These are phyloP conservation scores for Sarocladium oryzae DNA, from an alignment of 2,329 filamentous ascomycete species.

Conservation along the genomic window DNA sequence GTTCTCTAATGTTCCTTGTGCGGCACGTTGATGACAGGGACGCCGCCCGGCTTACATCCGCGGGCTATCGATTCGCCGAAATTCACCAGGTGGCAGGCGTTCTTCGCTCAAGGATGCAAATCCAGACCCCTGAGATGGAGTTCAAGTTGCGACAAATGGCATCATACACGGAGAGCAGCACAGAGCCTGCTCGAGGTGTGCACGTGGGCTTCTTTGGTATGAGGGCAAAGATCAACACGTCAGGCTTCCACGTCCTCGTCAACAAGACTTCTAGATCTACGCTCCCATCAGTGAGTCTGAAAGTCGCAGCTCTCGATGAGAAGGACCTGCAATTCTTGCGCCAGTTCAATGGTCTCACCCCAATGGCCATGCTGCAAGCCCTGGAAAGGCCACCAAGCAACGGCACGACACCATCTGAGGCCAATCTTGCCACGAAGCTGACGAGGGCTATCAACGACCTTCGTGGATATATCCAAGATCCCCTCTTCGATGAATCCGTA, in stretches of 20 bases:
- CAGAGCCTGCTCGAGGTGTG: slow-evolving; percentile 36
- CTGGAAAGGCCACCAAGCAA: slow-evolving; percentile 28
- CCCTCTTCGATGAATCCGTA: slow-evolving; percentile 38
- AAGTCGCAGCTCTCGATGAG: slow-evolving; percentile 43
- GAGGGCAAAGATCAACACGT: slow-evolving; percentile 41
- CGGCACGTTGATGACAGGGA: slow-evolving; percentile 56
- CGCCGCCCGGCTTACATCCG: slow-evolving; percentile 56
- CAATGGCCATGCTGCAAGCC: slow-evolving; percentile 22
- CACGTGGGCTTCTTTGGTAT: slow-evolving; percentile 55
- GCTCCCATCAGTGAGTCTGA: slow-evolving; percentile 52
- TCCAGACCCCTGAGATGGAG: slow-evolving; percentile 56
- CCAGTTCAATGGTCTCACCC: slow-evolving; percentile 39
- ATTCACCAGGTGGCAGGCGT: slow-evolving; percentile 60
- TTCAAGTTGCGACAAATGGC: slow-evolving; percentile 59
- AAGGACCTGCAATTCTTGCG: slow-evolving; percentile 50
- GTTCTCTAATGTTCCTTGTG: slow-evolving; percentile 76
- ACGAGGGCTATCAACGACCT: slow-evolving; percentile 34
- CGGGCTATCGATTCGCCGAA: slow-evolving; percentile 73
- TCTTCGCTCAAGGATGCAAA: slow-evolving; percentile 68
- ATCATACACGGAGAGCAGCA: slow-evolving; percentile 42
- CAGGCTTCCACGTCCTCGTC: slow-evolving; percentile 59
- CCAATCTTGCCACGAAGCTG: slow-evolving; percentile 39
- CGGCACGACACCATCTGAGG: slow-evolving; percentile 29
- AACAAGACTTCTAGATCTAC: slow-evolving; percentile 49
- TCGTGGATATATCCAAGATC: slow-evolving; percentile 34